Conservation (phyloP, 139 green algal species). For the Tetradesmus obliquus region DNA sequence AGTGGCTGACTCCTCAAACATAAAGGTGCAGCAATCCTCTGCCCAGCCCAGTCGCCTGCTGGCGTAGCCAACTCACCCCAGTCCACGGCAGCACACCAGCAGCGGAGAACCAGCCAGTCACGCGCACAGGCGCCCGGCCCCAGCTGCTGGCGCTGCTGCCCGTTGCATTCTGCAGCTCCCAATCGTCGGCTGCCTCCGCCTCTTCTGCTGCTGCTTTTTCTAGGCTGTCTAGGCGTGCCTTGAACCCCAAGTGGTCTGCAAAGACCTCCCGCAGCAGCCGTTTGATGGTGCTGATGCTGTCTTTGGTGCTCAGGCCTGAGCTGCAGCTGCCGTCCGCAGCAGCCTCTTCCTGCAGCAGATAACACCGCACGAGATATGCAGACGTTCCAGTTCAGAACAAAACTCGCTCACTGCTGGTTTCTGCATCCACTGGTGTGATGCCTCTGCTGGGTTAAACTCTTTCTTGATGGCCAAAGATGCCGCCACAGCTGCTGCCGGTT, state of each 20-base stretch:
- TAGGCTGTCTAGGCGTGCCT: conserved; percentile 46
- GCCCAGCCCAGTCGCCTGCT: too few relatives aligned
- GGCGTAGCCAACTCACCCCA: too few relatives aligned
- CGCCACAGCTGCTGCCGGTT: too few relatives aligned
- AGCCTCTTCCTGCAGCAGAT: neutral
- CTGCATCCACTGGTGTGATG: too few relatives aligned
- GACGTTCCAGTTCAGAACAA: too few relatives aligned
- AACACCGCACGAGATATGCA: too few relatives aligned
- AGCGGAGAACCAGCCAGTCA: conserved; percentile 2
- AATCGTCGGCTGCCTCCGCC: conserved; percentile 42
- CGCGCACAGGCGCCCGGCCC: neutral
- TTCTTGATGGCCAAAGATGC: too few relatives aligned
- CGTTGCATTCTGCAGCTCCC: neutral
- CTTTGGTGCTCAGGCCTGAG: neutral
- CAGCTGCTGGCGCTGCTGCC: conserved; percentile 28
- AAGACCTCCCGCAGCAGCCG: conserved; percentile 65
- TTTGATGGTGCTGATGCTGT: conserved; percentile 57
- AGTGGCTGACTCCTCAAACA: too few relatives aligned
- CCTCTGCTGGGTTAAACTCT: too few relatives aligned
- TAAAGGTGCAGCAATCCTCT: too few relatives aligned
- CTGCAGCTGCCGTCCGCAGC: neutral
- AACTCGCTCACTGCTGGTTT: too few relatives aligned
- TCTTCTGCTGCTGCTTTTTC: conserved; percentile 34
- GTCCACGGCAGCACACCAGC: conserved; percentile 26
- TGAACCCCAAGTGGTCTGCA: conserved; percentile 55